Base-by-base conservation (phyloP, 2,329 filamentous ascomycete species). In the Colletotrichum sojae region DNA sequence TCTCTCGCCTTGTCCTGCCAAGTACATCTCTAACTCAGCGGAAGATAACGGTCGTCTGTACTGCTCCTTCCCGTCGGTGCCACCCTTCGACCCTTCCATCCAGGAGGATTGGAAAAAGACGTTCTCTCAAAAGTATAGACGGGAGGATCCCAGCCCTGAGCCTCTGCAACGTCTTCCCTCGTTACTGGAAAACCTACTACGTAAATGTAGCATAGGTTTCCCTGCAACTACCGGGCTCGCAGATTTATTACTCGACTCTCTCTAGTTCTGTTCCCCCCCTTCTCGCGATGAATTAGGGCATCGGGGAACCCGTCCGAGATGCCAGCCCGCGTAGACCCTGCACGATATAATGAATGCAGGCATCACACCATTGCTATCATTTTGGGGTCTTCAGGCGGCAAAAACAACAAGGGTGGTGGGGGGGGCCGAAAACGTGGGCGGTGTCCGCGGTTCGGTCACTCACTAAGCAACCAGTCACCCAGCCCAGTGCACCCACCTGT, bases 61-160 rank as follows among this genome's bases (percentile, higher is more conserved):
- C 6, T 59, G 27, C 31, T 13, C 54, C 31, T 39, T 51, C 13
- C 54, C 48, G 54, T 65, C 62, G 46, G 62, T 65, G 54, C 54
- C n/a, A 46, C 36, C 27, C 62, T 55, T 43, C 10, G 22, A 20
- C 25, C 55, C 31, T 36, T 36, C 10, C 31, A 36, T 36, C 10
- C 31, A 36, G 31, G 31, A 36, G 31, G 10, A 36, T 36, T 10
- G 31, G 8, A 36, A 27, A 48, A 12, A 43, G 40, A 13, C 10
- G 16, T 43, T 43, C 40, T 43, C 40, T 43, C 16, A 43, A 43
- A 43, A 10, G 31, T 5, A 5, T 15, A 4, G 22, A 25, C 22
- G 22, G 22, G 22, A 25, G 22, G 16, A 48, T 48, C 45, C 18
- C 22, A 8, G 45, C 45, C 18, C 6, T 36, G 16, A 48, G n/a